Percentiles rank a stretch among this genome's conserved stretches.
phyloP scores from a whole-genome alignment of 1,284 basidiomycete species.

The Irpex sp. region DNA sequence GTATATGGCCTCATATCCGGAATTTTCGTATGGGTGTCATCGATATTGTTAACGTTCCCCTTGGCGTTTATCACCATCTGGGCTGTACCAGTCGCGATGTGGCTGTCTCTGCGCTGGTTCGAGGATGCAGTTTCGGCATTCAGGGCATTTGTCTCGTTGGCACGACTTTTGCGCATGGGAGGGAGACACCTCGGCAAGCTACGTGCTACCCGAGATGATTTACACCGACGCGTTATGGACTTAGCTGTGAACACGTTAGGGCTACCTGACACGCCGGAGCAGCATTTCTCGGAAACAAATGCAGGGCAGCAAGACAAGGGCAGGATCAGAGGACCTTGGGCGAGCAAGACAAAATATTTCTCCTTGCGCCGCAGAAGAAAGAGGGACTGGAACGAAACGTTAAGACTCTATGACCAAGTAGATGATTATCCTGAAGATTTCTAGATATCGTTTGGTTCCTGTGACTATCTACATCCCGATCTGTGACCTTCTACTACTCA shows the following conservation, averaged over 20 bases:
- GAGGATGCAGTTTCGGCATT: conserved; percentile 79
- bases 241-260: conserved; percentile 59
- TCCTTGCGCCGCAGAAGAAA: conserved; percentile 75
- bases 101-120: conserved; percentile 83
- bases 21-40: conserved; percentile 55
- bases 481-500: not conserved
- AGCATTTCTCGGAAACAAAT: conserved; percentile 42
- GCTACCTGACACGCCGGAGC: conserved; percentile 67
- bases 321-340: conserved; percentile 61
- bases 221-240: conserved; percentile 62
- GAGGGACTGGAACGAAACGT: conserved; percentile 84
- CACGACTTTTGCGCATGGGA: conserved; percentile 63
- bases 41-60: conserved; percentile 56
- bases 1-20: conserved; percentile 76
- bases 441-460: not conserved
- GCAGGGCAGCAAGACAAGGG: conserved; percentile 65
- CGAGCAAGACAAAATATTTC: conserved; percentile 70
- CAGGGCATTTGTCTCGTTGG: conserved; percentile 63
- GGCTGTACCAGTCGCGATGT: conserved; percentile 72
- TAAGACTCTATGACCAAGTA: conserved; percentile 75
- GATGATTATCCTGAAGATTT: conserved; percentile 57
- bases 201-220: conserved; percentile 45
- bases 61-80: conserved; percentile 52
- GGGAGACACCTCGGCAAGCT: conserved; percentile 50
- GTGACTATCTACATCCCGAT: not conserved